Percentiles rank a stretch among this genome's conserved stretches.
Conservation (phyloP, 2,329 filamentous ascomycete species). For the Graphiopsis chlorocephala region DNA sequence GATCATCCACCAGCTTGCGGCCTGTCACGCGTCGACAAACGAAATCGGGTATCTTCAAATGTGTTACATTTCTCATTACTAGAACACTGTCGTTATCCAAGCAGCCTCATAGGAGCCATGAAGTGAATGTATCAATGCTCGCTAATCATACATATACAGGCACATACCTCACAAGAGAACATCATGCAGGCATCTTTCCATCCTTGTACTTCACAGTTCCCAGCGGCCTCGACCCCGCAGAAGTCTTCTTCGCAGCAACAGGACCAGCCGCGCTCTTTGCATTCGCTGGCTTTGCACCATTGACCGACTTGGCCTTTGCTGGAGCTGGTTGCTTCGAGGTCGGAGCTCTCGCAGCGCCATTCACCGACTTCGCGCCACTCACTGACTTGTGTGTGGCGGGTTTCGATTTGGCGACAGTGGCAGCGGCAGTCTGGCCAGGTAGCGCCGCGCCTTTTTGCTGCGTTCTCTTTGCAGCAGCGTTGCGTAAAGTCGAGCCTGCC, state of each 20-base stretch:
- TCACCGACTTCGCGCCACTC: slow-evolving; percentile 6
- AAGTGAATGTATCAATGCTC: neutral
- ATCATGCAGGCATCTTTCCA: slow-evolving; percentile 19
- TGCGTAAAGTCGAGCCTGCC: slow-evolving; percentile 26
- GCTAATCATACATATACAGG: slow-evolving; percentile 5
- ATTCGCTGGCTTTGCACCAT: slow-evolving; percentile 13
- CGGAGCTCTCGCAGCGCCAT: slow-evolving; percentile 12
- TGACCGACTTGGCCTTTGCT: slow-evolving; percentile 13
- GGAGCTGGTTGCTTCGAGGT: slow-evolving; percentile 13
- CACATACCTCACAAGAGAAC: neutral
- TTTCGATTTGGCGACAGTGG: slow-evolving; percentile 3
- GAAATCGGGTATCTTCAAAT: neutral
- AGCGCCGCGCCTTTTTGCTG: slow-evolving; percentile 26
- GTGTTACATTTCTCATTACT: neutral
- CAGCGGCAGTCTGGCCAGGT: slow-evolving; percentile 23
- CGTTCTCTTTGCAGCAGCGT: slow-evolving; percentile 29
- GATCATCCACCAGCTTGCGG: neutral
- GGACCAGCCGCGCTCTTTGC: neutral
- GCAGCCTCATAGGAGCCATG: neutral
- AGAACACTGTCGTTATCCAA: neutral
- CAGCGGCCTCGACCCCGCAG: slow-evolving; percentile 25
- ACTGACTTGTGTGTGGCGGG: slow-evolving; percentile 1
- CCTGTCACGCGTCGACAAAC: neutral
- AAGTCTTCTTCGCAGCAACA: slow-evolving; percentile 9
- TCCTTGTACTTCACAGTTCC: slow-evolving; percentile 29